These are phyloP conservation scores for Prinsepia uniflora DNA, from an alignment of 306 rosid species.

Conservation along the genomic window DNA sequence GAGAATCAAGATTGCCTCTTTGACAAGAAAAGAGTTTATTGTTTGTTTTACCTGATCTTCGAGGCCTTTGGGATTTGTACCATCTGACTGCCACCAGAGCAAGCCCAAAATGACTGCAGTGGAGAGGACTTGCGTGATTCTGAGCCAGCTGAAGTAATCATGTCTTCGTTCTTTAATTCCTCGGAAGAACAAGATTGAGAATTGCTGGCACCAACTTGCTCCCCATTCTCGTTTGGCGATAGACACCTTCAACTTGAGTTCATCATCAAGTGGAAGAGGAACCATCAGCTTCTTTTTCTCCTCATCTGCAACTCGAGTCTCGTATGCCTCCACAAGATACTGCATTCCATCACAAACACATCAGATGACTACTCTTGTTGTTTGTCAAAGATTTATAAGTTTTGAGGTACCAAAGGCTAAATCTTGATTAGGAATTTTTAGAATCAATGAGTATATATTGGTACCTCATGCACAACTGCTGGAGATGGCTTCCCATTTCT, in stretches of 20 bases:
- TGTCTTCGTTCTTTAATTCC: slow-evolving; percentile 86
- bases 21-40: slow-evolving; percentile 11
- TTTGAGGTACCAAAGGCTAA: too few species aligned
- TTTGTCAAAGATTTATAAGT: too few species aligned
- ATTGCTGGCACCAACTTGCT: slow-evolving; percentile 85
- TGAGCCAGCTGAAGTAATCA: slow-evolving; percentile 93
- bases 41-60: slow-evolving; percentile 70
- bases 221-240: slow-evolving; percentile 68
- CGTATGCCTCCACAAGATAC: slow-evolving; percentile 89
- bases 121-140: slow-evolving; percentile 91
- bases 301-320: slow-evolving; percentile 60
- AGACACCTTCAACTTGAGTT: slow-evolving; percentile 48
- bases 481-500: slow-evolving; percentile 75
- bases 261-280: slow-evolving; percentile 62
- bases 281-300: slow-evolving; percentile 68
- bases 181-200: slow-evolving; percentile 61
- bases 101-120: slow-evolving; percentile 93
- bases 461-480: slow-evolving; percentile 76
- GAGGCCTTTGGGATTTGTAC: slow-evolving; percentile 48
- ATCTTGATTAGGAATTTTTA: neutral
- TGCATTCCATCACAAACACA: slow-evolving; percentile 28
- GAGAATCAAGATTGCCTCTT: neutral
- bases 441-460: slow-evolving; percentile 10
- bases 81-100: slow-evolving; percentile 96
- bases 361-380: neutral